These are phyloP conservation scores for Hyphodiscus sp. DNA, from an alignment of 2,329 filamentous ascomycete species.

Conservation along the genomic window DNA sequence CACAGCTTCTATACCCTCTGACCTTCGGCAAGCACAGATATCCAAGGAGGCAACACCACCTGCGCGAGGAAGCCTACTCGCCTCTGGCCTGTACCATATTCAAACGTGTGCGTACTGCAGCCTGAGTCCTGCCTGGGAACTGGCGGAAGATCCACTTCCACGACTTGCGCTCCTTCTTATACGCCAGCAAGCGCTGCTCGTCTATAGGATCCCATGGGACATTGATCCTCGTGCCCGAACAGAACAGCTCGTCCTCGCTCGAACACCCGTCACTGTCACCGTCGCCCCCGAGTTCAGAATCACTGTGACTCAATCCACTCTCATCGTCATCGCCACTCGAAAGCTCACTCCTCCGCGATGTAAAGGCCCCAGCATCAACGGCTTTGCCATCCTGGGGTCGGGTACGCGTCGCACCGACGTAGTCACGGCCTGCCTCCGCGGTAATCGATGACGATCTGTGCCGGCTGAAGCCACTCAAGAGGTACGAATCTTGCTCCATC, in stretches of 20 bases:
- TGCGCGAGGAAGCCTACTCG: too few species aligned
- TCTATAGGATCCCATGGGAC: too few species aligned
- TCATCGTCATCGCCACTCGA: conserved; percentile 11
- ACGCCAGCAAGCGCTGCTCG: too few species aligned
- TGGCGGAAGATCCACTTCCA: too few species aligned
- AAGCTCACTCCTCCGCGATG: conserved; percentile 11
- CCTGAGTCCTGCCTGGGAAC: conserved; percentile 5
- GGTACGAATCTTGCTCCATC: conserved; percentile 5
- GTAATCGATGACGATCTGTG: conserved; percentile 3
- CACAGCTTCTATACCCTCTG: too few species aligned
- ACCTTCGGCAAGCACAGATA: too few species aligned
- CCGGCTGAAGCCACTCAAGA: conserved; percentile 13
- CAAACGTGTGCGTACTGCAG: neutral
- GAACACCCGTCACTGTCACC: conserved; percentile 8
- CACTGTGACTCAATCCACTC: neutral
- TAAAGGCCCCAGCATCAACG: conserved; percentile 11
- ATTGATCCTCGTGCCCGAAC: too few species aligned
- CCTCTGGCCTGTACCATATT: too few species aligned
- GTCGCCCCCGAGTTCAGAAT: conserved; percentile 7
- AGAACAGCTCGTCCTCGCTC: too few species aligned
- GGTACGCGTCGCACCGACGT: conserved; percentile 5
- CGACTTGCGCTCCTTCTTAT: too few species aligned
- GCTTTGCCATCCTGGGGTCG: conserved; percentile 10
- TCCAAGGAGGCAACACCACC: too few species aligned
- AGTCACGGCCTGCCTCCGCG: conserved; percentile 9